A percentile compares a stretch with the other conserved stretches of the same genome.
Conservation (phyloP, 2,329 filamentous ascomycete species). For the Davidsoniella australis region DNA sequence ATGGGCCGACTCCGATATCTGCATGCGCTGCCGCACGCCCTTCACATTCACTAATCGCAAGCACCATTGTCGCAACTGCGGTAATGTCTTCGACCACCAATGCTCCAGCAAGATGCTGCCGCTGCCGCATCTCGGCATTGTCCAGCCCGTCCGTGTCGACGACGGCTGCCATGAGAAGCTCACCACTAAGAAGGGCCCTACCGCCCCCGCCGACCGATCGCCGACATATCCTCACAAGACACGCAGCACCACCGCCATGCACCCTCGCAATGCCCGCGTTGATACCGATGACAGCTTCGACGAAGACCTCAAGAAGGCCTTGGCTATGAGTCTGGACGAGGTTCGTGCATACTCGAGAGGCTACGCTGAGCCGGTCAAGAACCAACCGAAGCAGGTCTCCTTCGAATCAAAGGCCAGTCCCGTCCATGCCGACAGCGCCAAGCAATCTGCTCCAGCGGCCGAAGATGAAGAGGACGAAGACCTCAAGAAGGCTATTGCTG, state of each 20-base stretch:
- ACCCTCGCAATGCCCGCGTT: constrained; percentile 73
- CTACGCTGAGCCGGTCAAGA: constrained; percentile 45
- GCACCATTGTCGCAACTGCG: constrained; percentile 95
- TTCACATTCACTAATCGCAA: constrained; percentile 98
- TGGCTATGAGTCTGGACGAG: constrained; percentile 96
- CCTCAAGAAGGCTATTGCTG: constrained; percentile 84
- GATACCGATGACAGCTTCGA: constrained; percentile 65
- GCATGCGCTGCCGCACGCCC: constrained; percentile 87
- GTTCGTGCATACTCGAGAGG: constrained; percentile 58
- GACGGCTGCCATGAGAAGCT: constrained; percentile 89
- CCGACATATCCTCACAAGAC: constrained; percentile 42
- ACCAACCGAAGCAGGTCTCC: constrained; percentile 17
- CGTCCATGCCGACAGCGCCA: constrained; percentile 21
- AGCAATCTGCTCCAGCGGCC: constrained; percentile 12
- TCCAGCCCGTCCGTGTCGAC: constrained; percentile 81
- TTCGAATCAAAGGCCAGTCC: constrained; percentile 13
- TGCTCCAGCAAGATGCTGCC: constrained; percentile 82
- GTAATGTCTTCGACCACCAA: constrained; percentile 90
- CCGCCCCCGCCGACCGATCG: constrained; percentile 27
- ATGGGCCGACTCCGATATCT: constrained; percentile 95
- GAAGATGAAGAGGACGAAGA: constrained; percentile 84
- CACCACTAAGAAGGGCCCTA: constrained; percentile 44
- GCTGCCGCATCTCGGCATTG: constrained; percentile 80
- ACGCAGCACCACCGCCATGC: constrained; percentile 54
- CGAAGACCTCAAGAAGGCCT: constrained; percentile 78